These are phyloP conservation scores for Epithele typhae DNA, from an alignment of 768 basidiomycete genomes.

Conservation along the genomic window DNA sequence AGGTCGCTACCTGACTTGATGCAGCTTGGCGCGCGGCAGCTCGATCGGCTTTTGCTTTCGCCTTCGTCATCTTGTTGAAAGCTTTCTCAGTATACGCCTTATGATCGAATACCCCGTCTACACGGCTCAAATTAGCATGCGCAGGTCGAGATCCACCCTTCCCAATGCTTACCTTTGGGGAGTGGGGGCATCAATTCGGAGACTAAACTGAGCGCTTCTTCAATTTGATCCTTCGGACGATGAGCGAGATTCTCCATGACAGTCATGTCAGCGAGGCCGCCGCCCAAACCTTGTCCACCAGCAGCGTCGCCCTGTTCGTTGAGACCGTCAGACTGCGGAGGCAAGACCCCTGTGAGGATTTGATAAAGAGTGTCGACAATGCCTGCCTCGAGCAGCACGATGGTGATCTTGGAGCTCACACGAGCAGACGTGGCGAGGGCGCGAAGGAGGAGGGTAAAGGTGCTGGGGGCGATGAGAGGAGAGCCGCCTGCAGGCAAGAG, in stretches of 20 bases:
- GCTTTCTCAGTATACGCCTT: slow-evolving; percentile 88
- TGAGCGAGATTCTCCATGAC: slow-evolving; percentile 98
- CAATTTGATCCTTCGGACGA: slow-evolving; percentile 94
- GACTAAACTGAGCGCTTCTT: slow-evolving; percentile 85
- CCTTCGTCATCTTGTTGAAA: slow-evolving; percentile 68
- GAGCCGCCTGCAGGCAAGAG: slow-evolving; percentile 84
- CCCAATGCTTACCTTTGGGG: slow-evolving; percentile 65
- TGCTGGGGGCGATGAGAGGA: slow-evolving; percentile 78
- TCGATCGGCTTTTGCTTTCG: slow-evolving; percentile 79
- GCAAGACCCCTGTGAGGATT: slow-evolving; percentile 91
- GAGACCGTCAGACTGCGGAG: slow-evolving; percentile 52
- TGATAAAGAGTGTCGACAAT: slow-evolving; percentile 92
- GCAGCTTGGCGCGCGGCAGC: slow-evolving; percentile 61
- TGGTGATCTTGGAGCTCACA: slow-evolving; percentile 82
- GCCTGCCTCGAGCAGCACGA: slow-evolving; percentile 85
- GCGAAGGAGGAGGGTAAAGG: slow-evolving; percentile 83
- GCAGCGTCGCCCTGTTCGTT: slow-evolving; percentile 58
- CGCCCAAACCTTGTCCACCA: slow-evolving; percentile 76
- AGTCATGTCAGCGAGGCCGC: slow-evolving; percentile 91
- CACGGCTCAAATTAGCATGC: neutral
- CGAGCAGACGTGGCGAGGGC: slow-evolving; percentile 85
- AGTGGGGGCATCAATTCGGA: slow-evolving; percentile 92
- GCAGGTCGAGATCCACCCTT: neutral
- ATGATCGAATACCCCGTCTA: slow-evolving; percentile 95
- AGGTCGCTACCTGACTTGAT: slow-evolving; percentile 17